Base-by-base conservation (phyloP, 2,329 filamentous ascomycete genomes). In the Exophiala sp. region DNA sequence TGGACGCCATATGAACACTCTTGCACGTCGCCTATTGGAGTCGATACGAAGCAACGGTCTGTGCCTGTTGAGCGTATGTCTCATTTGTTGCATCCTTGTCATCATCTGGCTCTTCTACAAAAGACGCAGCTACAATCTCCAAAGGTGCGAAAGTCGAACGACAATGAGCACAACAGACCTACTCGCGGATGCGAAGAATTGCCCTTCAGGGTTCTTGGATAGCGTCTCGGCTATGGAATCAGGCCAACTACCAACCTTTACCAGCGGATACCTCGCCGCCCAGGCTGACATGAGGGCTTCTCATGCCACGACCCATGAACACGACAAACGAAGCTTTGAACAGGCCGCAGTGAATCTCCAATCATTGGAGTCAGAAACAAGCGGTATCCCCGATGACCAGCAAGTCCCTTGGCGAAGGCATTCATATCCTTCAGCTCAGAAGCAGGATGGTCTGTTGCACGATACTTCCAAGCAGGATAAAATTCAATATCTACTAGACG, bases 201-300 rank as follows among this genome's bases (percentile, higher is more conserved):
- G 7, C 3, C n/a, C 21, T n/a, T 3, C 21, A 12, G n/a, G 2
- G 9, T 7, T 12, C 12, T 24, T 29, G 21, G 20, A 43, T 18
- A 20, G 10, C 14, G 5, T 42, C 24, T 16, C 38, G 11, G 14
- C 40, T 9, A 47, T 47, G 45, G 45, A 39, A 16, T 11, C 32
- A 6, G 16, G 12, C 11, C 12, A 9, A 24, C 29, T 33, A n/a
- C 20, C 41, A 16, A n/a, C n/a, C 3, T 24, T 47, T 5, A 59
- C 57, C 10, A 57, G 54, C 36, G 57, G 57, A 16, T 46, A 51
- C 35, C 50, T 59, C 12, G 57, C 57, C 16, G 53, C 54, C 16
- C 48, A 46, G 38, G 53, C 57, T 24, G 54, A 59, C 34, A 32
- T 47, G 10, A 45, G 11, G 3, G 12, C 50, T 18, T 47, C 14